Percentiles rank a stretch among this genome's conserved stretches.
phyloP scores from a whole-genome alignment of 768 basidiomycete species.

The Lepiota venenata region DNA sequence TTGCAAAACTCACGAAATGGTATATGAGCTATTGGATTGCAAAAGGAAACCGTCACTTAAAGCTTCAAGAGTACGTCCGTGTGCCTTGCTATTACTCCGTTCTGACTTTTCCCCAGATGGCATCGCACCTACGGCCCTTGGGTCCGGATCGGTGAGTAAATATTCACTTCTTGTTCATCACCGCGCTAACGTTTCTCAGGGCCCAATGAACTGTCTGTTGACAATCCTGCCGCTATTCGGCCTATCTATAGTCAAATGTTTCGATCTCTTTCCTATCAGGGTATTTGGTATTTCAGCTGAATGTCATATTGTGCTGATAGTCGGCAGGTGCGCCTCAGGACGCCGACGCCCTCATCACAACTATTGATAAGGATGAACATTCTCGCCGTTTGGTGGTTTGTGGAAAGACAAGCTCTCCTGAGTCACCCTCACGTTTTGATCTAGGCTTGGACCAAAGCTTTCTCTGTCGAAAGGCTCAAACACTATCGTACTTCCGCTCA shows the following conservation, averaged over 20 bases:
- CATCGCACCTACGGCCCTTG: constrained; percentile 28
- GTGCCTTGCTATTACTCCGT: not conserved
- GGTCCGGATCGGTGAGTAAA: constrained; percentile 26
- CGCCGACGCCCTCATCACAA: constrained; percentile 21
- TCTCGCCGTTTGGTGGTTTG: constrained; percentile 12
- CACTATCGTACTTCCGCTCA: constrained; percentile 15
- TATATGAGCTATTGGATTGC: constrained; percentile 18
- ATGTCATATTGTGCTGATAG: not conserved
- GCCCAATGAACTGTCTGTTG: constrained; percentile 34
- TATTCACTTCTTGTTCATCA: not conserved
- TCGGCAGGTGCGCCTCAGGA: constrained; percentile 11
- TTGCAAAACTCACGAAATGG: constrained; percentile 29
- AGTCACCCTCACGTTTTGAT: constrained; percentile 4
- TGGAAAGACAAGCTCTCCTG: not conserved
- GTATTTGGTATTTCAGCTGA: not conserved
- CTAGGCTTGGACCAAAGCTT: constrained; percentile 28
- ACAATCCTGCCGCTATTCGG: constrained; percentile 19
- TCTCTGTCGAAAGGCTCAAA: constrained; percentile 22
- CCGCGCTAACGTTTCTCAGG: constrained; percentile 18
- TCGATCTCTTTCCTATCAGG: constrained; percentile 22
- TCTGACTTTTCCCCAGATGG: constrained; percentile 18
- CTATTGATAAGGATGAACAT: constrained; percentile 15
- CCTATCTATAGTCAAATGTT: constrained; percentile 25
- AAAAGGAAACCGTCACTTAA: constrained; percentile 17
- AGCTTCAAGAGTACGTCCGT: constrained; percentile 9